These are phyloP conservation scores for Saururus chinensis DNA, from an alignment of 164 flowering plant genomes.

Conservation along the genomic window DNA sequence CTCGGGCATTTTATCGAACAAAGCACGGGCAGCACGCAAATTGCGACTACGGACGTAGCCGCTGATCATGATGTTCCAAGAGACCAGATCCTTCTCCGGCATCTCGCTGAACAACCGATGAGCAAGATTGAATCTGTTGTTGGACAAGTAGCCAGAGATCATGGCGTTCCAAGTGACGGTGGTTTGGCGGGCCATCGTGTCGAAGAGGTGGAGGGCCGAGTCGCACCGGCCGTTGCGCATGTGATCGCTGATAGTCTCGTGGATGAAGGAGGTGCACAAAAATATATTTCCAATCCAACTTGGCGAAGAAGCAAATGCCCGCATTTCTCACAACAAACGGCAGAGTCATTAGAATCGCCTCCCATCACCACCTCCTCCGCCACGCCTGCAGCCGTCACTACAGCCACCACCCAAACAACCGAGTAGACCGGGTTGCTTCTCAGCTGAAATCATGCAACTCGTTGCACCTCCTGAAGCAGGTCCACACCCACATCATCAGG, in stretches of 20 bases:
- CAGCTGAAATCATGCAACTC: slow-evolving; percentile 11
- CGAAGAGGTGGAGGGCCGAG: slow-evolving; percentile 41
- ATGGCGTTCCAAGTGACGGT: slow-evolving; percentile 66
- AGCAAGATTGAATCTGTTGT: slow-evolving; percentile 38
- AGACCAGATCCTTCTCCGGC: slow-evolving; percentile 56
- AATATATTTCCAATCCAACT: no score
- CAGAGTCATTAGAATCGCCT: no score
- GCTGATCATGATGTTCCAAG: slow-evolving; percentile 76
- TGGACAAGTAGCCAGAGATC: slow-evolving; percentile 60
- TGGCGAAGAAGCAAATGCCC: no score
- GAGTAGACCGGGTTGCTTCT: slow-evolving; percentile 14
- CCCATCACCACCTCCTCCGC: no score
- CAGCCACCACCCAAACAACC: slow-evolving; percentile 9
- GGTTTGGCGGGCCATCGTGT: slow-evolving; percentile 49
- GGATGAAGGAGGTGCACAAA: no score
- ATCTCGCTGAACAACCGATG: slow-evolving; percentile 45
- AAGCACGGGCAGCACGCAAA: slow-evolving; percentile 39
- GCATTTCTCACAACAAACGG: no score
- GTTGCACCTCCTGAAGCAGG: slow-evolving; percentile 16
- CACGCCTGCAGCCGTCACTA: no score
- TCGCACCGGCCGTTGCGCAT: slow-evolving; percentile 53
- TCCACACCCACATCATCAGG: slow-evolving; percentile 21
- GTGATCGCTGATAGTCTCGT: slow-evolving; percentile 44
- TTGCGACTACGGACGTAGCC: slow-evolving; percentile 40
- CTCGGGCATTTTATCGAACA: slow-evolving; percentile 67